Conservation (phyloP, 2,329 filamentous ascomycete species). For the Botrytis tulipae region DNA sequence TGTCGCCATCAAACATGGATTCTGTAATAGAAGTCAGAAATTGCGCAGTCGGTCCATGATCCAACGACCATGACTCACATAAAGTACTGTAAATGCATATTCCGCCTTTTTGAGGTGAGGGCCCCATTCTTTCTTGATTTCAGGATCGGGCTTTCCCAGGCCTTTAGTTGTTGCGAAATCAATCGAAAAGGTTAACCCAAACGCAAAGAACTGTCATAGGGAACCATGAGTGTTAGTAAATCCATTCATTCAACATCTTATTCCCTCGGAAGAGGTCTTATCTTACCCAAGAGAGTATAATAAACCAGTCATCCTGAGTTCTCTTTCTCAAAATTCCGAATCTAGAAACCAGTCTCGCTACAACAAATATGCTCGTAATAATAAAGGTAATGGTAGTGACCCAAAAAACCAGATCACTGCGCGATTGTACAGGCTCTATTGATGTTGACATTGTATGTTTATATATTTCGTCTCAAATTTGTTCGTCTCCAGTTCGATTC, state of each 20-base stretch:
- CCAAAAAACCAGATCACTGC: slow-evolving; percentile 60
- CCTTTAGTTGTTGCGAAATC: slow-evolving; percentile 62
- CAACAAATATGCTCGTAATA: slow-evolving; percentile 72
- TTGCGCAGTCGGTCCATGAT: not conserved
- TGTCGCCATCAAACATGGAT: slow-evolving; percentile 84
- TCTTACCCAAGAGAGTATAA: slow-evolving; percentile 71
- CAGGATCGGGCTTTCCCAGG: slow-evolving; percentile 63
- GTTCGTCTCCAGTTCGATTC: not conserved
- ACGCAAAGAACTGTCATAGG: slow-evolving; percentile 50
- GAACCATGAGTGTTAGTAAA: not conserved
- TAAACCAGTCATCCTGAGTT: slow-evolving; percentile 77
- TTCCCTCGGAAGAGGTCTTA: not conserved
- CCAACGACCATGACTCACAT: slow-evolving; percentile 45
- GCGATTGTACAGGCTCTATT: slow-evolving; percentile 22
- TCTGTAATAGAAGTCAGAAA: slow-evolving; percentile 48
- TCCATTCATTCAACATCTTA: not conserved
- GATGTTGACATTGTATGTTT: slow-evolving; percentile 14
- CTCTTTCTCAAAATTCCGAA: slow-evolving; percentile 69
- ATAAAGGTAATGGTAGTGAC: slow-evolving; percentile 69
- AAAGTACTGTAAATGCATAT: slow-evolving; percentile 64
- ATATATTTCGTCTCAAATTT: not conserved
- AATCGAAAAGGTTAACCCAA: slow-evolving; percentile 66
- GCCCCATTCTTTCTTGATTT: slow-evolving; percentile 54
- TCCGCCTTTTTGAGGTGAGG: slow-evolving; percentile 55
- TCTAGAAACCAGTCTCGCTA: slow-evolving; percentile 70